phyloP scores from a whole-genome alignment of 257 asterid species.

The Petrea volubilis region DNA sequence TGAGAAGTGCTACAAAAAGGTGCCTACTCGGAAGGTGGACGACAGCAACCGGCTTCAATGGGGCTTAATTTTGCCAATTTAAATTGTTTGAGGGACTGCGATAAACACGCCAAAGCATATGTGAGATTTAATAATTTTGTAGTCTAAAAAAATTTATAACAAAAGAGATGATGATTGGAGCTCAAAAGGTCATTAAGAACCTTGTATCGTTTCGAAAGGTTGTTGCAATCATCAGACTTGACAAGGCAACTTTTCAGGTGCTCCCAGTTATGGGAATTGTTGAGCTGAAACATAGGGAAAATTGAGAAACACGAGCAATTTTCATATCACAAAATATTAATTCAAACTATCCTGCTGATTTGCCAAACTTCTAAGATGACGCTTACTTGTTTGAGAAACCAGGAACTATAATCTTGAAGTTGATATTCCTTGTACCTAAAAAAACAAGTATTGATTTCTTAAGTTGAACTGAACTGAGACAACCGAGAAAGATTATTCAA shows the following conservation, averaged over 20 bases:
- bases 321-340: not conserved
- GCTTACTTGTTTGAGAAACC: conserved; percentile 87
- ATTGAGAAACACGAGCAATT: not conserved
- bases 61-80: conserved; percentile 76
- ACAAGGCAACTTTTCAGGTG: conserved; percentile 83
- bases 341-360: not conserved
- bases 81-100: conserved; percentile 64
- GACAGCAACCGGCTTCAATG: conserved; percentile 91
- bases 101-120: conserved; percentile 20
- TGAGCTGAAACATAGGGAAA: conserved; percentile 55
- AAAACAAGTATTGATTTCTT: not conserved
- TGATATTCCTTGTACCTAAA: conserved; percentile 90
- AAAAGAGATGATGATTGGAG: not conserved
- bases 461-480: not conserved
- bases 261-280: conserved; percentile 76
- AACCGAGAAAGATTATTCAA: not conserved
- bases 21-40: conserved; percentile 88
- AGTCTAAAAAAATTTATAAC: not conserved
- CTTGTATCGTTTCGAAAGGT: conserved; percentile 69
- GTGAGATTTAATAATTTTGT: not conserved
- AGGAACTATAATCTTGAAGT: conserved; percentile 84
- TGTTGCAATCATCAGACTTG: conserved; percentile 71
- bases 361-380: not conserved
- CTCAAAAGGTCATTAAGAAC: conserved; percentile 30
- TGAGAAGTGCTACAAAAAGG: not conserved